phyloP scores from a whole-genome alignment of 805 yeast species.

The Kodamaea kaohsiungensis region DNA sequence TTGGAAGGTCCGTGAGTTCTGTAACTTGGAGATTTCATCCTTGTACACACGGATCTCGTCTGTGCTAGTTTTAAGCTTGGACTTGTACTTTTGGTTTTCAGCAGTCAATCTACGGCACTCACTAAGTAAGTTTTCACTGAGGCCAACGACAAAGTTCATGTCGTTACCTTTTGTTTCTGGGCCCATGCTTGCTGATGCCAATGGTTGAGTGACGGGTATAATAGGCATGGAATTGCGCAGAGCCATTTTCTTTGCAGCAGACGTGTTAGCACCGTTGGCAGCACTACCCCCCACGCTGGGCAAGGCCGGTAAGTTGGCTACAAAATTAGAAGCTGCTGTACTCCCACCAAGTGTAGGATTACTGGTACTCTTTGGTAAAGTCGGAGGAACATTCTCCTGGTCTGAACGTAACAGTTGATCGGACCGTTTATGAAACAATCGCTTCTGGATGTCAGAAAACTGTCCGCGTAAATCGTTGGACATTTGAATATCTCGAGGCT shows the following conservation, averaged over 20 bases:
- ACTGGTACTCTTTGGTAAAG: conserved; percentile 2
- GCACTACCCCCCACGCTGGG: background rate
- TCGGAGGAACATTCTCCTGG: conserved; percentile 9
- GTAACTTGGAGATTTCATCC: conserved; percentile 35
- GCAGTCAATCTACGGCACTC: conserved; percentile 73
- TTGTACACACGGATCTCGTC: conserved; percentile 44
- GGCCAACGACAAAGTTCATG: conserved; percentile 69
- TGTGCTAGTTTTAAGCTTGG: conserved; percentile 40
- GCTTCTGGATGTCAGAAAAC: conserved; percentile 43
- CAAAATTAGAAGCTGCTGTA: background rate
- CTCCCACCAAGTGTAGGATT: background rate
- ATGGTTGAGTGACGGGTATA: conserved; percentile 6
- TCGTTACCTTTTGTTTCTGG: conserved; percentile 56
- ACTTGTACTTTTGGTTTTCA: conserved; percentile 52
- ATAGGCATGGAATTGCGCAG: conserved; percentile 9
- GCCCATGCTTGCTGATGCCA: conserved; percentile 25
- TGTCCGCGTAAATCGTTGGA: conserved; percentile 28
- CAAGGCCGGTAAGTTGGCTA: conserved; percentile 1
- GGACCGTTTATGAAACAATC: conserved; percentile 28
- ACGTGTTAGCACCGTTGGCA: background rate
- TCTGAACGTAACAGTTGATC: conserved; percentile 9
- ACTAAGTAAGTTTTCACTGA: conserved; percentile 67
- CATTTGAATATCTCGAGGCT: conserved; percentile 1
- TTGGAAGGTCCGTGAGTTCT: conserved; percentile 34
- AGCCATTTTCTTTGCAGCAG: conserved; percentile 2